Evolutionary conservation across 768 basidiomycete genomes (phyloP).

Genomic region (Lentinus tigrinus): DNA sequence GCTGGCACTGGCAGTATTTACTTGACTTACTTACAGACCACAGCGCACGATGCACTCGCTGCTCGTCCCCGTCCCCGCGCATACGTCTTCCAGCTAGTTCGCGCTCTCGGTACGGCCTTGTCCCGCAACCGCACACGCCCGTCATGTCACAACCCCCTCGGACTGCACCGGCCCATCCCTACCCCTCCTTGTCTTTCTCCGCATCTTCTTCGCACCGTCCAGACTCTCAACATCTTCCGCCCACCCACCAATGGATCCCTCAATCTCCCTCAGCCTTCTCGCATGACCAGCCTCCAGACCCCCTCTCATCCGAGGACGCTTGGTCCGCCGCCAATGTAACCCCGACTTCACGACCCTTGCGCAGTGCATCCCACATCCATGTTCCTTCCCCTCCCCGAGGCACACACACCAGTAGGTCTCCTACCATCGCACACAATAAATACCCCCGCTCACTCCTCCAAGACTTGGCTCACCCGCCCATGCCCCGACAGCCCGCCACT

Average conservation of each 20-base stretch:
- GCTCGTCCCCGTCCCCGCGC: too few species aligned
- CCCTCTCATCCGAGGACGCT: not conserved
- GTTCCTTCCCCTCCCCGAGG: constrained; percentile 1
- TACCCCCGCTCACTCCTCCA: not conserved
- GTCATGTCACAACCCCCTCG: not conserved
- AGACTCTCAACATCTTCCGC: not conserved
- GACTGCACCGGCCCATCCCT: not conserved
- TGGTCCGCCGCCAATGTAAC: not conserved
- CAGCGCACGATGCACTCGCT: too few species aligned
- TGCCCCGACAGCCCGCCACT: constrained; percentile 1
- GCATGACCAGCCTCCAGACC: constrained; percentile 7
- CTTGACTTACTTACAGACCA: too few species aligned
- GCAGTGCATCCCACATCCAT: not conserved
- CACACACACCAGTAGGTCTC: not conserved
- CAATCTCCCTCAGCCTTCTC: not conserved
- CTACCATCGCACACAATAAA: not conserved
- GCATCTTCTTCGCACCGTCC: constrained; percentile 1
- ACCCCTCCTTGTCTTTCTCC: constrained; percentile 1
- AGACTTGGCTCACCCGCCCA: not conserved
- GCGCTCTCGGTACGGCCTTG: too few species aligned
- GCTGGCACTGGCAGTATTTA: too few species aligned
- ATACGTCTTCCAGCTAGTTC: too few species aligned
- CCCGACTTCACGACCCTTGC: constrained; percentile 6
- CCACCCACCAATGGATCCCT: not conserved
- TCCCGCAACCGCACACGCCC: not conserved